phyloP scores from a whole-genome alignment of 495 filamentous ascomycete genomes.

The Podospora pseudopauciseta region DNA sequence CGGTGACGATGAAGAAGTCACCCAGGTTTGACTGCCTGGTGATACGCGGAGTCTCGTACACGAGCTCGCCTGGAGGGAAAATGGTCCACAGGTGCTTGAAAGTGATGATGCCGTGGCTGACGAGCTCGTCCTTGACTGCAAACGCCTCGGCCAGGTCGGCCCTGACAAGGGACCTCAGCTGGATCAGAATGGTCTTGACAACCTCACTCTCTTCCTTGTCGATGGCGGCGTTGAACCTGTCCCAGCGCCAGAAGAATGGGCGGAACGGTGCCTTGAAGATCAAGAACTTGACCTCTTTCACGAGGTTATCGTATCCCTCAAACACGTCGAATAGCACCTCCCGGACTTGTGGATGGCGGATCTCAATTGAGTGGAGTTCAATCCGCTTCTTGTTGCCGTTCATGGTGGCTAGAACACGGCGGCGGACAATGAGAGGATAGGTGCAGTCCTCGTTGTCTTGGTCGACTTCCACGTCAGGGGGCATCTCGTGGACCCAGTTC shows the following conservation, averaged over 20 bases:
- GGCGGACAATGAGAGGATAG: conserved; percentile 22
- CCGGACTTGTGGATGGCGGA: conserved; percentile 53
- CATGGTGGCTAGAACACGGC: conserved; percentile 15
- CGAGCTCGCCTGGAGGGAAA: conserved; percentile 28
- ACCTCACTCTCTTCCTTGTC: conserved; percentile 17
- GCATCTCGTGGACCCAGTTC: conserved; percentile 32
- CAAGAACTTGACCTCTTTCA: conserved; percentile 47
- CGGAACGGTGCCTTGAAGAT: conserved; percentile 24
- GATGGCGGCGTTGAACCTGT: conserved; percentile 20
- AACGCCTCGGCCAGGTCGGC: conserved; percentile 23
- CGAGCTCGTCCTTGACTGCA: conserved; percentile 23
- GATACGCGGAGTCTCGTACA: conserved; percentile 25
- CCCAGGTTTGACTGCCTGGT: conserved; percentile 55
- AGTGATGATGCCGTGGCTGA: conserved; percentile 23
- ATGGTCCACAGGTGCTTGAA: conserved; percentile 33
- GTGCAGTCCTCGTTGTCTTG: conserved; percentile 8
- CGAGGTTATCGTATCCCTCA: conserved; percentile 58
- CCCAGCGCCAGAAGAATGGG: conserved; percentile 30
- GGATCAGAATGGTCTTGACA: conserved; percentile 19
- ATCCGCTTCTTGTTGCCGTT: conserved; percentile 9
- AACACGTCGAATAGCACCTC: conserved; percentile 57
- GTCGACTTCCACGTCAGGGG: conserved; percentile 20
- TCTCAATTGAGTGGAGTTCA: conserved; percentile 22
- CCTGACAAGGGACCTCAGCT: conserved; percentile 25
- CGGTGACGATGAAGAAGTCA: conserved; percentile 50